A percentile compares a stretch with the other conserved stretches of the same genome.
Conservation (phyloP, 2,329 filamentous ascomycete genomes). For the Colletotrichum somersetense region DNA sequence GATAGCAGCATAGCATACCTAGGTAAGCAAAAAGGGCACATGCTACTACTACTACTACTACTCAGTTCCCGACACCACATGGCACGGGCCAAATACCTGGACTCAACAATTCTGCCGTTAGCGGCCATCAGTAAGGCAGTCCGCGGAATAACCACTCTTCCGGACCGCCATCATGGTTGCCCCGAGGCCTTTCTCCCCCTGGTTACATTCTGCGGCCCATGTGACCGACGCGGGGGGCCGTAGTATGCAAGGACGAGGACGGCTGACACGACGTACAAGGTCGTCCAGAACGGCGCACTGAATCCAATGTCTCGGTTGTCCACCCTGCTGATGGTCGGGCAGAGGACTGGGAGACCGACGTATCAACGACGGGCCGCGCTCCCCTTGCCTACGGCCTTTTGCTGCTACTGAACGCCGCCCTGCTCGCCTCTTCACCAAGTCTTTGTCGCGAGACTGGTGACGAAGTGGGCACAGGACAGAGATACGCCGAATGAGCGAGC, state of each 20-base stretch:
- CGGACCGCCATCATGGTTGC: neutral
- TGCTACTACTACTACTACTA: neutral
- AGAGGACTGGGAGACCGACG: neutral
- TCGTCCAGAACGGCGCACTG: conserved; percentile 4
- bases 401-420: neutral
- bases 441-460: neutral
- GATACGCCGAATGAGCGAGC: neutral
- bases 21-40: neutral
- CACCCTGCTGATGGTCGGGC: conserved; percentile 8
- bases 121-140: neutral
- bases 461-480: no score
- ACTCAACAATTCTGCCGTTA: neutral
- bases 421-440: neutral
- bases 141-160: neutral
- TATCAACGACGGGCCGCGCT: neutral
- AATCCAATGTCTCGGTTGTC: conserved; percentile 31
- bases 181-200: neutral
- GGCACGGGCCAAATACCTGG: no score
- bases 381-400: neutral
- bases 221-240: neutral
- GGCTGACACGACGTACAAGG: conserved; percentile 14
- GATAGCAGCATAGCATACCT: neutral
- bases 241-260: neutral
- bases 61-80: neutral
- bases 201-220: neutral